phyloP scores from a whole-genome alignment of 257 asterid species.

The Scutellaria minor region DNA sequence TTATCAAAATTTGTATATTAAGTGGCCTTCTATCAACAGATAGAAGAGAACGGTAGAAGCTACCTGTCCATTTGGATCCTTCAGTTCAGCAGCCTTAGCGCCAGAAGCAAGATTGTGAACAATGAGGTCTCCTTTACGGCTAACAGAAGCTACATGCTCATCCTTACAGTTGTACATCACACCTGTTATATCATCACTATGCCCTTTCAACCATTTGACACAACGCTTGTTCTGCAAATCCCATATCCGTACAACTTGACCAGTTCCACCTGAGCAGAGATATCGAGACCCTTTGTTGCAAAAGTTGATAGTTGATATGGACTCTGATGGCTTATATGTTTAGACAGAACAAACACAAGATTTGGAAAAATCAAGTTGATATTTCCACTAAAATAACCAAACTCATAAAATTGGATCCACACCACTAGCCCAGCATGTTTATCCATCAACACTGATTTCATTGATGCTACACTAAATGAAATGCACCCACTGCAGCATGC shows the following conservation, averaged over 20 bases:
- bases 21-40: constrained; percentile 31
- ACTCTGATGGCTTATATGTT: constrained; percentile 58
- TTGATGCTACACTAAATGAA: background rate
- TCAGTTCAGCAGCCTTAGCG: constrained; percentile 82
- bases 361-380: constrained; percentile 21
- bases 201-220: constrained; percentile 96
- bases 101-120: constrained; percentile 94
- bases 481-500: background rate
- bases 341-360: constrained; percentile 23
- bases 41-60: constrained; percentile 24
- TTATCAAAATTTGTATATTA: constrained; percentile 26
- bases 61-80: constrained; percentile 95
- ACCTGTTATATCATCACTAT: constrained; percentile 78
- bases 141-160: constrained; percentile 92
- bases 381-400: background rate
- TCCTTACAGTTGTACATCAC: constrained; percentile 95
- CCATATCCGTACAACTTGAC: constrained; percentile 93
- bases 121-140: constrained; percentile 86
- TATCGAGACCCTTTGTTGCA: constrained; percentile 94
- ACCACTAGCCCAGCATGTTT: background rate
- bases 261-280: constrained; percentile 91
- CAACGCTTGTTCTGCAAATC: constrained; percentile 95
- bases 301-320: constrained; percentile 77
- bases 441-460: background rate
- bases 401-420: background rate